phyloP scores from a whole-genome alignment of 257 asterid species.

The Solanum commersonii region DNA sequence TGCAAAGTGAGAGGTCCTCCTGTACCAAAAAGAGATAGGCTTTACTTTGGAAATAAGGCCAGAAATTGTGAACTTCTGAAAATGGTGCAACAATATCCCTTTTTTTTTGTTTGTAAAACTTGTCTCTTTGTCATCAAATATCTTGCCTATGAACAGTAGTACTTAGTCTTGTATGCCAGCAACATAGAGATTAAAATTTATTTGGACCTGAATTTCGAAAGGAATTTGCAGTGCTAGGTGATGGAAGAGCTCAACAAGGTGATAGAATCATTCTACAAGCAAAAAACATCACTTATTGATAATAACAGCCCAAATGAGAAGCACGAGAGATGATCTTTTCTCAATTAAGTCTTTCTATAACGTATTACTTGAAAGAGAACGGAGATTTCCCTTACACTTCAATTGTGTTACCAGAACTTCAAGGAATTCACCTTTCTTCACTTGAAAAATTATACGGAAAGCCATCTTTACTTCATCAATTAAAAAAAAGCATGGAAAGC shows the following conservation, averaged over 20 bases:
- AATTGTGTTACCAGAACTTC: background rate
- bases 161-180: background rate
- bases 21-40: background rate
- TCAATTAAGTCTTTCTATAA: background rate
- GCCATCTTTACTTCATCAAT: background rate
- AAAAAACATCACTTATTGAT: background rate
- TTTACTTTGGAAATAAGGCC: background rate
- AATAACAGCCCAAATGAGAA: background rate
- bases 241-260: conserved; percentile 5
- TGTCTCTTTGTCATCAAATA: background rate
- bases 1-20: background rate
- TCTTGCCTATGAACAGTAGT: background rate
- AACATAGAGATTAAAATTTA: background rate
- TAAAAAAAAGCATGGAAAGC: background rate
- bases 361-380: background rate
- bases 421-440: background rate
- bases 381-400: background rate
- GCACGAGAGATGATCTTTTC: background rate
- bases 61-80: background rate
- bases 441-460: background rate
- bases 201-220: background rate
- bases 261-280: background rate
- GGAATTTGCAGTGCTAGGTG: background rate
- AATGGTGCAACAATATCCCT: background rate
- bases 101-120: background rate